Evolutionary conservation across 2,329 filamentous ascomycete genomes (phyloP), one percentile per base, ranked within the genome.

Genomic region (Scedosporium dehoogii): DNA sequence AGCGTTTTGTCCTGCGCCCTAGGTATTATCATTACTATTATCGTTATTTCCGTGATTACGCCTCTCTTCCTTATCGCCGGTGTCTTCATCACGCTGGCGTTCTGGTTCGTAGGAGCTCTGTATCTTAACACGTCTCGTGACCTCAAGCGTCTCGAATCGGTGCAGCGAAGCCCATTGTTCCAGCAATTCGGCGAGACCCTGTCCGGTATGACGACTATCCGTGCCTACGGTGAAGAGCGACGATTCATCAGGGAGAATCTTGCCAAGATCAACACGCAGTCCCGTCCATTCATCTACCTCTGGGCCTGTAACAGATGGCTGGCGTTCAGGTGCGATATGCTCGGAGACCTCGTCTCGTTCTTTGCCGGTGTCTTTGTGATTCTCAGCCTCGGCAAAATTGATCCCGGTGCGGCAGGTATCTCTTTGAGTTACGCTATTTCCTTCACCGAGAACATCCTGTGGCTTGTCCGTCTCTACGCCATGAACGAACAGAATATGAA

Each of bases 401-500:
- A 97, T 73, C 86, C 94, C 53, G 94, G 94, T 66, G 90, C 92
- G 58, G 94, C 93, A 38, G 94, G 94, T 78, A 84, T 99, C 65
- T 96, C 94, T 4, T 79, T 99, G 69, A 96, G 91, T 59, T 99
- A 99, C 70, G 94, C 94, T 16, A 91, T 99, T 68, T 93, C 91
- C 1, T 99, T 99, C 70, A 96, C 92, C 0, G 94, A 99, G 73
- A 97, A 96, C 67, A 89, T 99, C 6, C 78, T 99, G 18, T 99
- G 94, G 94, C 86, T 97, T 62, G 92, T 99, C 33, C 88, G 94
- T 57, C 81, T 97, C 14, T 99, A 99, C 73, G 89, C 92, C 0
- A 86, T 90, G 71, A 97, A 97, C 70, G 94, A 99, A 76, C 94
- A 99, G 75, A 97, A 97, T 76, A 97, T 99, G 94, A 99, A 99